These are phyloP conservation scores for Termitomyces eurrhizus DNA, from an alignment of 768 basidiomycete species.

Conservation along the genomic window DNA sequence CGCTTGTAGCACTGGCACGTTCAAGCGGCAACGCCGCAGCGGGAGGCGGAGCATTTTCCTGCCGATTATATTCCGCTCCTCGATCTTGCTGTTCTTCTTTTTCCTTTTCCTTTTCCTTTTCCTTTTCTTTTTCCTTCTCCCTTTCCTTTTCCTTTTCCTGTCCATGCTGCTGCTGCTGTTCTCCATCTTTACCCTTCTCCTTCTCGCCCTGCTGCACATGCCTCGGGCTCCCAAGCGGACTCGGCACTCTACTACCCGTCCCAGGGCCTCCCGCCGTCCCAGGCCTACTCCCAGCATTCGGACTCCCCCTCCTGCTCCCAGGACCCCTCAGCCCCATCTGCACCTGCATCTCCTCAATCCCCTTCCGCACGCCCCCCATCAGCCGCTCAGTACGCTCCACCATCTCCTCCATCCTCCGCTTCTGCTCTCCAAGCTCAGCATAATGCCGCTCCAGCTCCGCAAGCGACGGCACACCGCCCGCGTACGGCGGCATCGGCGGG, in stretches of 20 bases:
- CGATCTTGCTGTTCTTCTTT: not conserved
- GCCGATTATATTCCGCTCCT: not conserved
- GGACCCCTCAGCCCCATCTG: conserved; percentile 21
- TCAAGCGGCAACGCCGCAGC: not conserved
- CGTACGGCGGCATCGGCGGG: not conserved
- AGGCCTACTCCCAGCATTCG: not conserved
- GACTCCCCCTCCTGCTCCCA: conserved; percentile 27
- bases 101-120: conserved; percentile 1
- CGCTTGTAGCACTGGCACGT: not conserved
- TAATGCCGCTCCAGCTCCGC: conserved; percentile 74
- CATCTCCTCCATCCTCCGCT: conserved; percentile 67
- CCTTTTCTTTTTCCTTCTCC: not conserved
- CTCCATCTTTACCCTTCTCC: not conserved
- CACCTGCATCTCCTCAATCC: conserved; percentile 70
- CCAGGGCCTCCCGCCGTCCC: not conserved
- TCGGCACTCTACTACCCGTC: conserved; percentile 10
- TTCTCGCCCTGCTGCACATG: not conserved
- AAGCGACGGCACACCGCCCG: conserved; percentile 36
- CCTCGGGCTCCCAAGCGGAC: conserved; percentile 14
- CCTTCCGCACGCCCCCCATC: conserved; percentile 68
- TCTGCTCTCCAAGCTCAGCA: conserved; percentile 56
- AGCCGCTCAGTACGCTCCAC: conserved; percentile 70
- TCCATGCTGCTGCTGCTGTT: conserved; percentile 2
- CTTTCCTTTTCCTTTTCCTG: not conserved
- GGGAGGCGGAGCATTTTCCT: conserved; percentile 6